phyloP scores from a whole-genome alignment of 2,329 filamentous ascomycete genomes.

The Cylindrodendrum hubeiense region DNA sequence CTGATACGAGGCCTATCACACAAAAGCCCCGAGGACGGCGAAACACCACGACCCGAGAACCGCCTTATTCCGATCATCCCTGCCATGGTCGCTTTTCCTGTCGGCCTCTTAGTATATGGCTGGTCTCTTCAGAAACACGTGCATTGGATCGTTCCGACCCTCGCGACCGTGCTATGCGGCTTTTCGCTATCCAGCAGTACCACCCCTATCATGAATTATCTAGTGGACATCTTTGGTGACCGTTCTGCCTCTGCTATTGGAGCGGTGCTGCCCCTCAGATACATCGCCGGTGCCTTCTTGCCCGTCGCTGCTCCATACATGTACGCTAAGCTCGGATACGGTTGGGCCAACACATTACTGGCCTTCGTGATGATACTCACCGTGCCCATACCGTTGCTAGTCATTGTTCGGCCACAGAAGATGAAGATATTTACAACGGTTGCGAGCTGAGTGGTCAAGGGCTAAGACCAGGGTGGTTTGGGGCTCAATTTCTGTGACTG shows the following conservation, averaged over 20 bases:
- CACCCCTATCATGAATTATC: background rate
- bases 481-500: no score
- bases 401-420: no score
- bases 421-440: no score
- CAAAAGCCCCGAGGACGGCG: no score
- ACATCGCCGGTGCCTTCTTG: background rate
- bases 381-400: constrained; percentile 41
- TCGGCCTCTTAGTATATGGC: background rate
- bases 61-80: background rate
- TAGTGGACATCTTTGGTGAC: background rate
- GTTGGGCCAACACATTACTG: constrained; percentile 50
- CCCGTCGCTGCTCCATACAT: background rate
- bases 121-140: background rate
- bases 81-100: background rate
- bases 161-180: background rate
- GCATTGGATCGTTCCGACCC: background rate
- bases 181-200: background rate
- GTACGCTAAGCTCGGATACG: background rate
- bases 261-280: background rate
- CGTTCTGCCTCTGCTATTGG: background rate
- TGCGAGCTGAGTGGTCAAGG: no score
- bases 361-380: constrained; percentile 57
- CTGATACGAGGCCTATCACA: no score
- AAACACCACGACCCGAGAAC: background rate
- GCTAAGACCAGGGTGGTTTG: no score